Conservation (phyloP, 2,329 filamentous ascomycete species). For the Diaporthe velutina region DNA sequence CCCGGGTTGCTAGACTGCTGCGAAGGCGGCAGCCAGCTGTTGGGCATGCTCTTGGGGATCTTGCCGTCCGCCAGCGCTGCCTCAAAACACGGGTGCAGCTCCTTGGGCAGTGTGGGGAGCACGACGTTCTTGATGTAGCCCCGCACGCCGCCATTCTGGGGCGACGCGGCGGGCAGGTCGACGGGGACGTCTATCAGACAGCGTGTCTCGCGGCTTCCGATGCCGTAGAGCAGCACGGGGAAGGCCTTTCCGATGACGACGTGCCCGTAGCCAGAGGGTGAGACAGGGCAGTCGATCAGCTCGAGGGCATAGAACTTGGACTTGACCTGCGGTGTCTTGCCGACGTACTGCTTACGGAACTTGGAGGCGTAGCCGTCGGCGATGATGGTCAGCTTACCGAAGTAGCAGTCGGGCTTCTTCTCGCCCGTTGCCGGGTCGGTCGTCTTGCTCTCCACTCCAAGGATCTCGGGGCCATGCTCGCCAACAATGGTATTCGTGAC, state of each 20-base stretch:
- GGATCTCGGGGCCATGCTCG: constrained; percentile 76
- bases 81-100: constrained; percentile 79
- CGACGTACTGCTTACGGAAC: constrained; percentile 85
- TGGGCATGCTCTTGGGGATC: constrained; percentile 89
- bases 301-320: constrained; percentile 96
- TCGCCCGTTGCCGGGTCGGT: constrained; percentile 66
- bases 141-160: constrained; percentile 84
- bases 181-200: constrained; percentile 90
- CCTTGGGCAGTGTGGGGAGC: constrained; percentile 80
- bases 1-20: constrained; percentile 72
- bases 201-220: constrained; percentile 93
- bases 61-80: constrained; percentile 83
- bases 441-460: constrained; percentile 85
- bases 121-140: constrained; percentile 83
- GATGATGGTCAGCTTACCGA: constrained; percentile 88
- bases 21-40: constrained; percentile 88
- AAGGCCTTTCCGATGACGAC: constrained; percentile 83
- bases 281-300: constrained; percentile 87
- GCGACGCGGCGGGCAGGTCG: constrained; percentile 78
- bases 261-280: constrained; percentile 82
- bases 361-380: constrained; percentile 94
- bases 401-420: constrained; percentile 81
- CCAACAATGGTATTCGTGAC: constrained; percentile 81
- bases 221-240: constrained; percentile 95
- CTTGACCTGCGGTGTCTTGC: constrained; percentile 75